These are phyloP conservation scores for Durio zibethinus DNA, from an alignment of 345 rosid species.

Conservation along the genomic window DNA sequence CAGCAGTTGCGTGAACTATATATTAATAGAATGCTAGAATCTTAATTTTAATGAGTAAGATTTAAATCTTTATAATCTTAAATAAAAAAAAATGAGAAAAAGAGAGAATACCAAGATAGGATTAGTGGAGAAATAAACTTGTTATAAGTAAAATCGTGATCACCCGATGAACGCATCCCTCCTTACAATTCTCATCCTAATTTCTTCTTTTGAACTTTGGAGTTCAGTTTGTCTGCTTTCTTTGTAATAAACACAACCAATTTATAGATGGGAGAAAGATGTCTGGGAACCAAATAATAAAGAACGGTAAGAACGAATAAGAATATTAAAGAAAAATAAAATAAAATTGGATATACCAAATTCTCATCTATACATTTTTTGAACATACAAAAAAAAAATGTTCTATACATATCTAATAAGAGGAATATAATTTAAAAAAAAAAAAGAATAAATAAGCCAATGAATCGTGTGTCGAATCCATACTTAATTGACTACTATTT, in stretches of 20 bases:
- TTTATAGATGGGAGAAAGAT: not conserved
- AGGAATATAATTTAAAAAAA: no score
- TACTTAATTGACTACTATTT: no score
- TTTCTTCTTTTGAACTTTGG: not conserved
- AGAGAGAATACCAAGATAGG: not conserved
- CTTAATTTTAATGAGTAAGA: no score
- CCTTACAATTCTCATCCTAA: not conserved
- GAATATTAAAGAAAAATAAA: not conserved
- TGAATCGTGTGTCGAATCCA: no score
- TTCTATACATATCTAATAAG: no score
- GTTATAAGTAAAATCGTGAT: no score
- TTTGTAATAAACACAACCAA: not conserved
- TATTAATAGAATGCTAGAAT: no score
- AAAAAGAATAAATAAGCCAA: no score
- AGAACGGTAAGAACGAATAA: not conserved
- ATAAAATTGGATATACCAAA: not conserved
- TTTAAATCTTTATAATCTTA: no score
- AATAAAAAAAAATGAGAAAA: no score
- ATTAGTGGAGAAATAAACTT: not conserved
- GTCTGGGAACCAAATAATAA: not conserved
- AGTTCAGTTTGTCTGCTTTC: not conserved
- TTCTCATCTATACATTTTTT: not conserved
- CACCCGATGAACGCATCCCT: not conserved
- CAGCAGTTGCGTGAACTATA: no score
- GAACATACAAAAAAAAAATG: no score